Evolutionary conservation across 768 basidiomycete genomes (phyloP), one percentile per base, ranked within the genome.

Genomic region (Calocybe indica): DNA sequence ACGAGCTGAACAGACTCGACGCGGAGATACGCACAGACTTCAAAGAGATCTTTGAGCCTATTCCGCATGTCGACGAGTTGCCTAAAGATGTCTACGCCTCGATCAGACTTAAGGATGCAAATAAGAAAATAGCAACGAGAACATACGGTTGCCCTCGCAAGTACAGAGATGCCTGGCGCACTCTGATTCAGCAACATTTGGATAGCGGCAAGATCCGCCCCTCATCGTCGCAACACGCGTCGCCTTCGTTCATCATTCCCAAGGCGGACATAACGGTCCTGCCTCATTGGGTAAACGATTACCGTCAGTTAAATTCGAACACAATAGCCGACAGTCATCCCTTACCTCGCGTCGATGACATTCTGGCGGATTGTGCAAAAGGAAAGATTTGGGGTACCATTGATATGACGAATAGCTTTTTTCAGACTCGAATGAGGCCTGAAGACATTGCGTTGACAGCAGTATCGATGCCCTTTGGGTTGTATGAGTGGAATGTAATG

Each of bases 361-460:
- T 62, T 10, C 38, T 64, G 28, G 53, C 57, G 29, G 49, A 48
- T 6, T 48, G 62, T 1, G 34, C 43, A 37, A 50, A 49, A 12
- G 52, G 53, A 29, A 52, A 48, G n/a, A 36, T 60, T 14, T 70
- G 59, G 53, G 59, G 62, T n/a, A 62, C 60, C 43, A 41, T 74
- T 22, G 69, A 76, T 55, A 58, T 75, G 3, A 48, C 56, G 12
- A 54, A 57, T 13, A 66, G 62, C 0, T 76, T 66, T 53, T 61
- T 71, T 51, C 60, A 66, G 2, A 49, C 74, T 22, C 53, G 65
- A 7, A 63, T 75, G 34, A 61, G 58, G 9, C 57, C 65, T 40
- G 70, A 68, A 4, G 60, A 72, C 40, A 56, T 70, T 52, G 65
- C 59, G 61, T 74, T 73, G 48, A 70, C 67, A 0, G 66, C 70